phyloP scores from a whole-genome alignment of 2,329 filamentous ascomycete genomes.

The Parastagonospora nodorum region DNA sequence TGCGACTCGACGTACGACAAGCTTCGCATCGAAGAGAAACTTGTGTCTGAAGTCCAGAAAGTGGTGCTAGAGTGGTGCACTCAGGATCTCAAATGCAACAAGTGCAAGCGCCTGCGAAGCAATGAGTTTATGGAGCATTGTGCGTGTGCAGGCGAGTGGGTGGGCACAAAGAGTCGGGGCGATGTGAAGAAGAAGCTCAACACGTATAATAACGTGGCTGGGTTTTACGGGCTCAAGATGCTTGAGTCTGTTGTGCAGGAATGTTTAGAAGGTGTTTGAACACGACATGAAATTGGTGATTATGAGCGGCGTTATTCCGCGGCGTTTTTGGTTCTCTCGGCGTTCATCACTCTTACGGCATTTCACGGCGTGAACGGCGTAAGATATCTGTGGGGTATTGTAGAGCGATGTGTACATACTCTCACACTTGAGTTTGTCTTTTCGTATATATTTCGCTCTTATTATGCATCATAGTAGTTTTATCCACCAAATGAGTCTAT shows the following conservation, averaged over 20 bases:
- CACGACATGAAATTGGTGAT: not conserved
- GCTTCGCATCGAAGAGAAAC: slow-evolving; percentile 80
- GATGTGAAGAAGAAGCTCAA: slow-evolving; percentile 68
- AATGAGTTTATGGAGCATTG: slow-evolving; percentile 99
- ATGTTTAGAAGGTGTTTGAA: slow-evolving; percentile 55
- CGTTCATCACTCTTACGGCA: not conserved
- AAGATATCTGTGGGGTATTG: not conserved
- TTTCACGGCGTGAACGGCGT: not conserved
- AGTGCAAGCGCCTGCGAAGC: slow-evolving; percentile 67
- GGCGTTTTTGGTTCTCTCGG: slow-evolving; percentile 2
- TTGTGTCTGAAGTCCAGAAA: slow-evolving; percentile 77
- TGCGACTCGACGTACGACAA: slow-evolving; percentile 78
- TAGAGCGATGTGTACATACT: not conserved
- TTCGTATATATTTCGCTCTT: not conserved
- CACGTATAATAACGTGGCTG: slow-evolving; percentile 76
- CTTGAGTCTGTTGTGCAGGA: slow-evolving; percentile 74
- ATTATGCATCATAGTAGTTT: no score
- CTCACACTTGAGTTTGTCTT: not conserved
- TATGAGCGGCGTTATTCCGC: slow-evolving; percentile 1
- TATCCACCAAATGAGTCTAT: no score
- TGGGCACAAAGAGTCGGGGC: slow-evolving; percentile 68
- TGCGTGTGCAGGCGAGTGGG: slow-evolving; percentile 87
- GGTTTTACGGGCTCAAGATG: slow-evolving; percentile 82
- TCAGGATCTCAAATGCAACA: slow-evolving; percentile 87
- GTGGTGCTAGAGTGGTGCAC: slow-evolving; percentile 79